phyloP scores from a whole-genome alignment of 306 rosid genomes.

The Casuarina glauca region DNA sequence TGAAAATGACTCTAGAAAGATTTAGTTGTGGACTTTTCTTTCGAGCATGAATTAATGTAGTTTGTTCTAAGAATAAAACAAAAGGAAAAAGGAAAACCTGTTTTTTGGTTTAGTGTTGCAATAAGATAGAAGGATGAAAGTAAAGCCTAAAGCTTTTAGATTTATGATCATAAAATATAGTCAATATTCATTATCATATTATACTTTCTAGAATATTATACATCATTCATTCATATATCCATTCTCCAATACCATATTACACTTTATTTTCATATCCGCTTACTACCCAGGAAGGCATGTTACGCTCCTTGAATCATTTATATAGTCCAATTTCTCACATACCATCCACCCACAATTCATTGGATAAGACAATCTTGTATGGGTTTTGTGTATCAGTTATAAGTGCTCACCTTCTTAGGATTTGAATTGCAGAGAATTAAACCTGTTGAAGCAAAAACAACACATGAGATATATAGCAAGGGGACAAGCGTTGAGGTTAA shows the following conservation, averaged over 20 bases:
- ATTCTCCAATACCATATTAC: too few relatives aligned
- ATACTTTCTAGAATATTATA: not conserved
- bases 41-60: too few relatives aligned
- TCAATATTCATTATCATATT: not conserved
- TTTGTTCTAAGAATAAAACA: too few relatives aligned
- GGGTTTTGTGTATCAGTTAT: not conserved
- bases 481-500: conserved; percentile 39
- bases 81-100: too few relatives aligned
- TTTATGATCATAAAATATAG: not conserved
- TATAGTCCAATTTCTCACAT: too few relatives aligned
- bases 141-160: not conserved
- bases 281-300: too few relatives aligned
- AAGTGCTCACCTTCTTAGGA: conserved; percentile 4
- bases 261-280: too few relatives aligned
- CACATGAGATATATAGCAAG: conserved; percentile 17
- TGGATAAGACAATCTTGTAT: not conserved
- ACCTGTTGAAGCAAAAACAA: not conserved
- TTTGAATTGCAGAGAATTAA: conserved; percentile 16
- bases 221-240: not conserved
- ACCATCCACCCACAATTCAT: too few relatives aligned
- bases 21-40: too few relatives aligned
- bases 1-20: too few relatives aligned
- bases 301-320: too few relatives aligned
- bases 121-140: not conserved
- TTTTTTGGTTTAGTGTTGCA: not conserved